Evolutionary conservation across 495 filamentous ascomycete genomes (phyloP), one percentile per base, ranked within the genome.

Genomic region (Talaromyces stipitatus): DNA sequence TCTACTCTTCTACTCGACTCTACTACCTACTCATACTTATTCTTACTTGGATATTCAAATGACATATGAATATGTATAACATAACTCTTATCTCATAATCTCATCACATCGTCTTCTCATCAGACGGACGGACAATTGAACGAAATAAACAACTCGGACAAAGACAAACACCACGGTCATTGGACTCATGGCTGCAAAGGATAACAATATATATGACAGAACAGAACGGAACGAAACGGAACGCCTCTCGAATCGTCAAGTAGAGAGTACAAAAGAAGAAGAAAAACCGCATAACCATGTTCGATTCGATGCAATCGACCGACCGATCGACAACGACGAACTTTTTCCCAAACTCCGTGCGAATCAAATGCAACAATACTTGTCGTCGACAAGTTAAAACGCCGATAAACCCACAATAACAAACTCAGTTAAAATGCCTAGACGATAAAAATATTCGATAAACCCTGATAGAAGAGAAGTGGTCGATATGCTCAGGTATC

Each of bases 281-380:
- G 24, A 48, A 24, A 26, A 23, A 26, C 45, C 24, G 10, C 45
- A 41, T 16, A 41, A 41, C 18, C 12, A 38, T 38, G 43, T 47
- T 26, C 45, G 45, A 48, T 26, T 12, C 20, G 14, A 45, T 18
- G n/a, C 38, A 10, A 48, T 20, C 45, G 45, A 48, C 24, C 16
- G 43, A 46, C 16, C 43, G 64, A 66, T 66, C 70, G 61, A 60
- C 59, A 30, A 24, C 50, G 24, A 53, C 8, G 11, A 24, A 33
- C 30, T 18, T 48, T 48, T 48, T 26, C 45, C 45, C 20, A 48
- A 48, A 48, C 45, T 23, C 45, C 45, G 10, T 41, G 45, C 45
- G 14, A 48, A 26, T 24, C 9, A 46, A 6, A 48, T 48, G 32
- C 33, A 36, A 56, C 12, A 50, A 56, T 23, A 50, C 22, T 54